Base-by-base conservation (phyloP, 768 basidiomycete species). In the Phylloporus rhodoxanthus region DNA sequence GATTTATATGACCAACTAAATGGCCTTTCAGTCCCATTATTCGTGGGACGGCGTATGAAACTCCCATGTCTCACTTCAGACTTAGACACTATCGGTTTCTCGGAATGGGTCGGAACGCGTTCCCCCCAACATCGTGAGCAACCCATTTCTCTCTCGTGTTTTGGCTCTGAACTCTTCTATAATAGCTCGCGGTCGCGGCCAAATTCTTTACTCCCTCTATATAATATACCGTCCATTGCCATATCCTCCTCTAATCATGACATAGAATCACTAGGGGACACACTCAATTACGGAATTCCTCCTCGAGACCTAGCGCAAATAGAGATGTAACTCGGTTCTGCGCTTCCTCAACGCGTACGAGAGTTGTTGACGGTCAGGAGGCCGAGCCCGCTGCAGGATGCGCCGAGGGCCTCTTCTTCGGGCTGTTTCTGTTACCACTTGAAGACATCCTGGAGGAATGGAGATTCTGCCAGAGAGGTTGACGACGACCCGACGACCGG, bases 291-390 rank as follows among this genome's bases (percentile, higher is more conserved):
- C 60, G 91, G 91, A 54, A 87, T 91, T 55, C 77, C 85, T 47
- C 85, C 85, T 9, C 78, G 79, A 56, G 85, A 91, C 64, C 79
- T 96, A 52, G 77, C 85, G 33, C 77, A 85, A 30, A 78, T 94
- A 60, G 91, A 96, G 69, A 74, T 84, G 65, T 81, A 91, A 56
- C 82, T 95, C 54, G 91, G 93, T 26, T 81, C 88, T 57, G 70
- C 82, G 8, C 79, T 99, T 19, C 96, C 96, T 3, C 75, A 79
- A 28, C 82, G 85, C 29, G 80, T 99, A n/a, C 81, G 92, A 20
- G 96, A 99, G 56, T 91, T 90, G 85, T 86, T 49, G 92, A 99
- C 61, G 96, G 96, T 2, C 96, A 99, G 64, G 96, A 98, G 65
- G 80, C 89, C 17, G 88, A 92, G 68, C 88, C 88, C 13, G 74